A percentile compares a stretch with the other conserved stretches of the same genome.
Conservation (phyloP, 1,284 basidiomycete species). For the Ustanciosporium gigantosporum region DNA sequence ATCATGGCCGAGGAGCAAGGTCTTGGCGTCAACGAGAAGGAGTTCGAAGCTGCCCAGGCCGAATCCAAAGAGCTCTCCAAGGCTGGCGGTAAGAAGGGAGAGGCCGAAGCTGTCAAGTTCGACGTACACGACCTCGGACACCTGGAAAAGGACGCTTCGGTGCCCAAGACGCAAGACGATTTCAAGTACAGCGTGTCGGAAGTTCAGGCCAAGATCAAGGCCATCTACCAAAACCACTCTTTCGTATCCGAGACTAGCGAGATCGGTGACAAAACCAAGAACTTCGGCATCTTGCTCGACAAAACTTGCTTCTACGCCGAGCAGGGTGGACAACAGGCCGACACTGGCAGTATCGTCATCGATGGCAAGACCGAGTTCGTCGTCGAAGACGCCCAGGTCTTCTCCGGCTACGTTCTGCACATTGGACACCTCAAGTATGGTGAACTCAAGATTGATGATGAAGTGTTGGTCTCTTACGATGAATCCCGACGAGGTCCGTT, state of each 20-base stretch:
- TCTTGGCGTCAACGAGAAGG: conserved; percentile 80
- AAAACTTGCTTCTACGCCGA: conserved; percentile 98
- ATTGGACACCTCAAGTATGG: conserved; percentile 83
- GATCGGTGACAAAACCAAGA: conserved; percentile 65
- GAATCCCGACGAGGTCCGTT: conserved; percentile 85
- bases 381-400: conserved; percentile 88
- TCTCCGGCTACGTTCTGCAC: conserved; percentile 84
- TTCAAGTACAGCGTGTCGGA: conserved; percentile 78
- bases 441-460: conserved; percentile 70
- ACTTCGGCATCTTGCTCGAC: conserved; percentile 87
- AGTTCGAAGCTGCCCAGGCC: conserved; percentile 87
- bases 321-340: conserved; percentile 93
- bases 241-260: conserved; percentile 65
- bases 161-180: conserved; percentile 93
- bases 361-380: conserved; percentile 90
- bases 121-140: conserved; percentile 93
- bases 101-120: conserved; percentile 72
- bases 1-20: conserved; percentile 96
- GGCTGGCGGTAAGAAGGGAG: conserved; percentile 71
- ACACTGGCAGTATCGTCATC: conserved; percentile 90
- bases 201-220: conserved; percentile 76
- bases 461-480: conserved; percentile 75
- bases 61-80: conserved; percentile 90
- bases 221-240: conserved; percentile 80
- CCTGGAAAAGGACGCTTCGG: conserved; percentile 76